Conservation (phyloP, 805 yeast genomes). For the Millerago galiae region DNA sequence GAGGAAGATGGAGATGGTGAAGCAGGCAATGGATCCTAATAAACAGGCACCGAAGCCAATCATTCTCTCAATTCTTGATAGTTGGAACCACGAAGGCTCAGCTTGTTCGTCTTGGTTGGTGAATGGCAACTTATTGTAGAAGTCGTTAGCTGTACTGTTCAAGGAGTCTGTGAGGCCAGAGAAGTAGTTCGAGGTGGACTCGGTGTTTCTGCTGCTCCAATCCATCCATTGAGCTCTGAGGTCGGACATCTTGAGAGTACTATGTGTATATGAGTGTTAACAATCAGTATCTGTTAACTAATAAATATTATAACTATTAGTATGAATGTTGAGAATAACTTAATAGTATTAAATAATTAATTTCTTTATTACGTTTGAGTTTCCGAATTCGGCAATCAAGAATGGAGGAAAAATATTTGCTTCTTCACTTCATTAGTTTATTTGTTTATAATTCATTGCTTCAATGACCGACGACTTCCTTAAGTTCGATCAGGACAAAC, state of each 20-base stretch:
- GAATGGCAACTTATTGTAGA: slow-evolving; percentile 62
- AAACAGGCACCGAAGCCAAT: slow-evolving; percentile 73
- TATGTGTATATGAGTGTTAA: background rate
- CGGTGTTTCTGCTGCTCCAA: slow-evolving; percentile 29
- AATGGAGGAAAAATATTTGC: background rate
- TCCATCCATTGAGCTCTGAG: slow-evolving; percentile 34
- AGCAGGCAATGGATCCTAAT: slow-evolving; percentile 72
- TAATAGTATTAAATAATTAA: too few relatives aligned
- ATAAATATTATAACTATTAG: too few relatives aligned
- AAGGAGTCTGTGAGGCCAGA: slow-evolving; percentile 32
- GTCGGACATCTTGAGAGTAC: slow-evolving; percentile 7
- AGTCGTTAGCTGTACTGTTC: slow-evolving; percentile 40
- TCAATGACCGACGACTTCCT: slow-evolving; percentile 24
- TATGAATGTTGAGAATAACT: too few relatives aligned
- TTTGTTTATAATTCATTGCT: too few relatives aligned
- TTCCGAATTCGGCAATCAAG: too few relatives aligned
- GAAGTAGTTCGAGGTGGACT: slow-evolving; percentile 30
- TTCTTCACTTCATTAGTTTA: too few relatives aligned
- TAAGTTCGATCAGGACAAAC: slow-evolving; percentile 15
- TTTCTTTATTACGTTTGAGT: too few relatives aligned
- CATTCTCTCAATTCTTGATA: slow-evolving; percentile 75
- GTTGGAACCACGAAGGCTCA: slow-evolving; percentile 72
- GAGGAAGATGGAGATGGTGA: slow-evolving; percentile 70
- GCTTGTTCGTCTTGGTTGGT: slow-evolving; percentile 43
- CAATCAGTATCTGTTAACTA: too few relatives aligned